Base-by-base conservation (phyloP, 495 filamentous ascomycete species). In the Chaetomium fimeti region DNA sequence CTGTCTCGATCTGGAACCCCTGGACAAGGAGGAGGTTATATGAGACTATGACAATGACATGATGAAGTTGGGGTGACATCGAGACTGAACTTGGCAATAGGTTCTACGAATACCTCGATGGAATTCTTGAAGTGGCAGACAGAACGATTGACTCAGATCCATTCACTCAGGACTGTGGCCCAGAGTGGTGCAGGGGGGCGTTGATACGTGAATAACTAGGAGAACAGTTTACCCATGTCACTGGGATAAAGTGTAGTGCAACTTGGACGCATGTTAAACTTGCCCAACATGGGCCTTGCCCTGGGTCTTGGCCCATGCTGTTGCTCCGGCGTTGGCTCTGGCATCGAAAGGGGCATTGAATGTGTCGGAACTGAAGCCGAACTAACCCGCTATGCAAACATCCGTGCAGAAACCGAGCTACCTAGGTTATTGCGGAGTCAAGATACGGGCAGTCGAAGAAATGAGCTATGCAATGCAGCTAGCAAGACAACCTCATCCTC, bases 11-110 rank as follows among this genome's bases (percentile, higher is more conserved):
- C 18, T n/a, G 5, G 13, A 48, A 2, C 18, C 18, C 45, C 22
- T 48, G 45, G 45, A 48, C 45, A n/a, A 48, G 22, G 45, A n/a
- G 45, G 45, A 48, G 45, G 45, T n/a, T 20, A n/a, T 48, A n/a
- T 5, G 22, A n/a, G 45, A 48, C 18, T 2, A n/a, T 48, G 3
- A 48, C 20, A n/a, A 20, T 48, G 45, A 15, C 45, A 48, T n/a
- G 18, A 16, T 48, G 18, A 9, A 20, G 45, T 16, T 20, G 45
- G 45, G 2, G 45, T 2, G 18, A 48, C 45, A 3, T 20, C 45
- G 4, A 48, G 45, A 3, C 5, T 5, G 45, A 48, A 48, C n/a
- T n/a, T n/a, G n/a, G 18, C 45, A 16, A n/a, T 48, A 20, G 45
- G 2, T 48, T 48, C 18, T 20, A 24, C 45, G 11, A 48, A 3